Evolutionary conservation across 73 alveolate genomes (phyloP).

Genomic region (Breviolum minutum): DNA sequence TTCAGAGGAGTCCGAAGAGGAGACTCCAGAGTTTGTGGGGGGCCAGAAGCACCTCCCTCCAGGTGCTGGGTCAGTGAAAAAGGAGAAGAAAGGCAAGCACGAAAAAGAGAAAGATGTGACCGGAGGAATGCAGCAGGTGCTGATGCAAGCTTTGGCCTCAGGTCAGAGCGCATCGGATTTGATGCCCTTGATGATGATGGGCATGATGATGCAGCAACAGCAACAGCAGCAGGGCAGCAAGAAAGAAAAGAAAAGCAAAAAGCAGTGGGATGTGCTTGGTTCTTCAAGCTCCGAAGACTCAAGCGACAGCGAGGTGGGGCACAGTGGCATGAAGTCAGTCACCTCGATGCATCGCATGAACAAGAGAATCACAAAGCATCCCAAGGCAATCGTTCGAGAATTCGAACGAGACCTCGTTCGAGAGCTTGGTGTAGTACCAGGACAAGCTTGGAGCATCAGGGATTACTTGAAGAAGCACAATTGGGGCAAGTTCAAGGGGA

Average conservation of each 20-base stretch:
- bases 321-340: conserved; percentile 7
- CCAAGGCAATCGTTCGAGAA: background rate
- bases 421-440: conserved; percentile 46
- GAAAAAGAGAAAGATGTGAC: too few relatives aligned
- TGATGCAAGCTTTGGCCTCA: background rate
- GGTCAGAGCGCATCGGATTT: background rate
- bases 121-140: background rate
- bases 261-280: conserved; percentile 51
- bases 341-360: background rate
- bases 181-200: conserved; percentile 14
- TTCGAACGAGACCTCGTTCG: conserved; percentile 15
- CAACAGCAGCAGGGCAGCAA: background rate
- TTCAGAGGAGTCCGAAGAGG: too few relatives aligned
- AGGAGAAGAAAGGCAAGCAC: background rate
- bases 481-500: conserved; percentile 33
- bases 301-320: background rate
- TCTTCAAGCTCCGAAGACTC: conserved; percentile 11
- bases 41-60: background rate
- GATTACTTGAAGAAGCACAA: conserved; percentile 6
- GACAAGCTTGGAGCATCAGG: conserved; percentile 29
- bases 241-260: background rate
- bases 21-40: too few relatives aligned
- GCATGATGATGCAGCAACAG: background rate
- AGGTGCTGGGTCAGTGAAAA: background rate
- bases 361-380: background rate